Conservation (phyloP, 148 eudicot species). For the Diospyros kaki region DNA sequence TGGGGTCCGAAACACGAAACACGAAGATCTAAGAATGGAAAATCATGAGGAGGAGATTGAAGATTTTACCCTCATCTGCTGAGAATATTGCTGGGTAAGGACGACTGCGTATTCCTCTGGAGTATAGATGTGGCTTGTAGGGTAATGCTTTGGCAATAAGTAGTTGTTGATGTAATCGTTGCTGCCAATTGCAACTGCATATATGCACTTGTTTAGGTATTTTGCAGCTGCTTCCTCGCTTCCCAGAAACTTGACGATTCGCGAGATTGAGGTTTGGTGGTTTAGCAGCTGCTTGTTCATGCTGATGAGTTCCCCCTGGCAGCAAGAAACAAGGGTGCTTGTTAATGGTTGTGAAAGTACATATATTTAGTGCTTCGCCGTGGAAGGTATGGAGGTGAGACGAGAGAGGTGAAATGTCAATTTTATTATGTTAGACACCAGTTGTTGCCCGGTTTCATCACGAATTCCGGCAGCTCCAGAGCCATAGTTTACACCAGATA, state of each 20-base stretch:
- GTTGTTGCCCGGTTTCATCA: conserved; percentile 39
- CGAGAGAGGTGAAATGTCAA: too few species aligned
- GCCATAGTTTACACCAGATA: conserved; percentile 64
- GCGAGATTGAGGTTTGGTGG: conserved; percentile 38
- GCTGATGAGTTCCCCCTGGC: conserved; percentile 35
- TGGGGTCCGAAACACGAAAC: too few species aligned
- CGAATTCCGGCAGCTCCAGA: conserved; percentile 67
- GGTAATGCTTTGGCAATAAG: conserved; percentile 44
- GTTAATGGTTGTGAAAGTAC: not conserved
- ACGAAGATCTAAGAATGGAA: too few species aligned
- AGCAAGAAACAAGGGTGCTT: not conserved
- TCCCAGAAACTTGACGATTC: conserved; percentile 36
- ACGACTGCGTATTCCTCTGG: conserved; percentile 43
- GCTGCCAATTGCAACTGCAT: conserved; percentile 46
- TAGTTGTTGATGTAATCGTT: conserved; percentile 62
- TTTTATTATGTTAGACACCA: conserved; percentile 26
- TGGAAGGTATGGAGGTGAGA: not conserved
- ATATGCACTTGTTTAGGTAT: conserved; percentile 41
- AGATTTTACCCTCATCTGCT: conserved; percentile 41
- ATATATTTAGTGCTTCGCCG: not conserved
- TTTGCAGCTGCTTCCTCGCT: conserved; percentile 37
- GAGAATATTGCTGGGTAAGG: conserved; percentile 38
- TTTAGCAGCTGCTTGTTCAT: conserved; percentile 42
- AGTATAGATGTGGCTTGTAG: conserved; percentile 30
- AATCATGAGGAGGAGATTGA: too few species aligned